phyloP scores from a whole-genome alignment of 208 protist species.

The Crithidia acanthocephali region DNA sequence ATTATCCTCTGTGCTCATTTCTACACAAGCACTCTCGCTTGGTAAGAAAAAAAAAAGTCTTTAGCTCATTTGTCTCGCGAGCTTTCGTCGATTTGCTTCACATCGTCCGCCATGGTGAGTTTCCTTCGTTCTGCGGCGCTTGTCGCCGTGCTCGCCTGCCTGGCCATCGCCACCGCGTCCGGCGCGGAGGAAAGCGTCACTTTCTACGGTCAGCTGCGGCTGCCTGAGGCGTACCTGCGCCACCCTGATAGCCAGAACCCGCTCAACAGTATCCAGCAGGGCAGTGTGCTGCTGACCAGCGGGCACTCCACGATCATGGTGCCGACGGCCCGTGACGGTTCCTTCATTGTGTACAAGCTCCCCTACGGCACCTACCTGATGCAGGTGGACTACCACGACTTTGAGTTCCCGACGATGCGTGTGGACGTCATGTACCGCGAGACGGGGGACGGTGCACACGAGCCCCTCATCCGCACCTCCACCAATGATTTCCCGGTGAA shows the following conservation, averaged over 20 bases:
- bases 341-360: constrained; percentile 72
- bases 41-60: no score
- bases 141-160: constrained; percentile 12
- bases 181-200: constrained; percentile 21
- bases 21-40: no score
- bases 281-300: constrained; percentile 68
- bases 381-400: constrained; percentile 82
- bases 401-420: constrained; percentile 78
- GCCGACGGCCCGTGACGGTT: constrained; percentile 63
- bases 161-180: not conserved
- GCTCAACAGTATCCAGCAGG: constrained; percentile 69
- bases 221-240: constrained; percentile 54
- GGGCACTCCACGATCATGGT: constrained; percentile 50
- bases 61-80: no score
- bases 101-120: not conserved
- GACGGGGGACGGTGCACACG: constrained; percentile 17
- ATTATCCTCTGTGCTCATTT: no score
- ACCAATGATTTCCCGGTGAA: constrained; percentile 69
- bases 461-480: constrained; percentile 63
- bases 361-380: constrained; percentile 85
- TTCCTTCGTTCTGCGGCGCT: constrained; percentile 8
- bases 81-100: no score
- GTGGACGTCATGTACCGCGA: constrained; percentile 70
- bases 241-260: constrained; percentile 47
- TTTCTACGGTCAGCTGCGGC: constrained; percentile 59